phyloP scores from a whole-genome alignment of 371 early-diverging fungal species.

The Circinella minor region DNA sequence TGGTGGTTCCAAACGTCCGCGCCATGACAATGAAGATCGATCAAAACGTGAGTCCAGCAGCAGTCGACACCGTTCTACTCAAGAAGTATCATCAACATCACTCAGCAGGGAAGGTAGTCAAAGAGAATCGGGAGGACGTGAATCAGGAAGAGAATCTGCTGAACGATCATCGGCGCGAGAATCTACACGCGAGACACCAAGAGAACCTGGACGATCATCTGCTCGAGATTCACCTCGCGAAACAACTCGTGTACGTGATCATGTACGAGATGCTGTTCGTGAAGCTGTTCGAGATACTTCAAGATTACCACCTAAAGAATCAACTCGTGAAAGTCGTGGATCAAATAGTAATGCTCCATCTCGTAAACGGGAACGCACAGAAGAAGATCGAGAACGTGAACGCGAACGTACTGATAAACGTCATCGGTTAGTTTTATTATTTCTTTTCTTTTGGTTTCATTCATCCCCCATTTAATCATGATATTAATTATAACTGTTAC shows the following conservation, averaged over 20 bases:
- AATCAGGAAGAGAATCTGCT: constrained; percentile 2
- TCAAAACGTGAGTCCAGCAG: constrained; percentile 13
- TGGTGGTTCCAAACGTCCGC: constrained; percentile 3
- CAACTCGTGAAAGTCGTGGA: not conserved
- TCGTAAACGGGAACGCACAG: constrained; percentile 14
- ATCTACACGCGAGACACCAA: constrained; percentile 5
- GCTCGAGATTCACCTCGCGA: constrained; percentile 10
- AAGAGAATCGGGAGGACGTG: not conserved
- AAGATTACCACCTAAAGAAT: not conserved
- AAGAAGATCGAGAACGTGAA: constrained; percentile 18
- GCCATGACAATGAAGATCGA: constrained; percentile 22
- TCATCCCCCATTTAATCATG: too few relatives aligned
- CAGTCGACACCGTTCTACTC: constrained; percentile 18
- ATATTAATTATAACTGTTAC: too few relatives aligned
- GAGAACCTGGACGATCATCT: not conserved
- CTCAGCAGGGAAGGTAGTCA: not conserved
- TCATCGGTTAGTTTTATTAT: constrained; percentile 10
- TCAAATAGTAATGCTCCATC: constrained; percentile 2
- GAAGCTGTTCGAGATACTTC: constrained; percentile 23
- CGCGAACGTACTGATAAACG: constrained; percentile 20
- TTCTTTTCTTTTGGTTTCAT: not conserved
- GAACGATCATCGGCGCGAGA: not conserved
- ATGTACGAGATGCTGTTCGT: constrained; percentile 24
- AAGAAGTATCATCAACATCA: not conserved
- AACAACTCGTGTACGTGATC: constrained; percentile 14